phyloP scores from a whole-genome alignment of 352 stramenopile species.

The Pythium scleroteichum region DNA sequence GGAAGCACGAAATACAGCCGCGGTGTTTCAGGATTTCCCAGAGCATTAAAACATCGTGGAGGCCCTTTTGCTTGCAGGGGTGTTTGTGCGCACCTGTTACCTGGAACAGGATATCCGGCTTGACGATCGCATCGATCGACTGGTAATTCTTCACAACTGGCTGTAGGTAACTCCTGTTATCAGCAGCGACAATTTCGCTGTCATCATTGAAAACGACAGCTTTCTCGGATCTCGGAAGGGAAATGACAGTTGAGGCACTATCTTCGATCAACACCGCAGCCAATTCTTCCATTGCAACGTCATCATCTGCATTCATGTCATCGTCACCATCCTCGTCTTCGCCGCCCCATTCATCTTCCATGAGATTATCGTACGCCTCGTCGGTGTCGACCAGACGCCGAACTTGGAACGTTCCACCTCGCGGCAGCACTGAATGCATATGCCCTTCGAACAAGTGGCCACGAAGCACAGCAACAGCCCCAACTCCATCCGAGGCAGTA shows the following conservation, averaged over 20 bases:
- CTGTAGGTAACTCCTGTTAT: slow-evolving; percentile 8
- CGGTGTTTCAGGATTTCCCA: slow-evolving; percentile 9
- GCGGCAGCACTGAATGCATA: slow-evolving; percentile 18
- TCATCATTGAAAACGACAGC: slow-evolving; percentile 10
- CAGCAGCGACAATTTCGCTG: slow-evolving; percentile 11
- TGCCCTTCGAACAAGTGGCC: slow-evolving; percentile 24
- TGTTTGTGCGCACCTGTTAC: slow-evolving; percentile 18
- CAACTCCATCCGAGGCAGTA: slow-evolving; percentile 17
- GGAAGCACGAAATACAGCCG: slow-evolving; percentile 23
- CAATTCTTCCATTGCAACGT: slow-evolving; percentile 3
- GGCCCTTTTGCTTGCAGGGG: slow-evolving; percentile 19
- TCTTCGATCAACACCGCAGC: neutral
- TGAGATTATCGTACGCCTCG: slow-evolving; percentile 1
- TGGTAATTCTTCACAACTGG: slow-evolving; percentile 18
- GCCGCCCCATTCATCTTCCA: slow-evolving; percentile 10
- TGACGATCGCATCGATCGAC: slow-evolving; percentile 21
- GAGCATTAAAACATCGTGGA: slow-evolving; percentile 15
- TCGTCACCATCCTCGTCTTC: slow-evolving; percentile 11
- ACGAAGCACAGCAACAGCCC: slow-evolving; percentile 4
- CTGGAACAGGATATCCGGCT: slow-evolving; percentile 16
- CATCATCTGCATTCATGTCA: slow-evolving; percentile 14
- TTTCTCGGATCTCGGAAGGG: slow-evolving; percentile 4
- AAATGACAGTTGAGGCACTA: no score
- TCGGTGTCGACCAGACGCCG: slow-evolving; percentile 15
- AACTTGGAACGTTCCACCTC: slow-evolving; percentile 17